These are phyloP conservation scores for Debaryomyces fabryi DNA, from an alignment of 1,139 yeast genomes.

Conservation along the genomic window DNA sequence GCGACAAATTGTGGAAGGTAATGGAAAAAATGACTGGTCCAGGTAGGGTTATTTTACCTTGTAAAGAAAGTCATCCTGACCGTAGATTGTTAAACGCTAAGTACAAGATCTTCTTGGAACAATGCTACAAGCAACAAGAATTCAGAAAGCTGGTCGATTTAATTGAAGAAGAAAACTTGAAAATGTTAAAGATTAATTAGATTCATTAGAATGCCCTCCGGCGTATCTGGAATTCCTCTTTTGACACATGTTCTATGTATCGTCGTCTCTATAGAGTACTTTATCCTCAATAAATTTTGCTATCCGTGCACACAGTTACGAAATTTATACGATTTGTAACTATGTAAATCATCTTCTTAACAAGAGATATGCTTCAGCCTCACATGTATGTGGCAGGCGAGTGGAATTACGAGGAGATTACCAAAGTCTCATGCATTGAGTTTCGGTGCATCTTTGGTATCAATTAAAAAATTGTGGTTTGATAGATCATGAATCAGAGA, in stretches of 20 bases:
- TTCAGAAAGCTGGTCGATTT: constrained; percentile 72
- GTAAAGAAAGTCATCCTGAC: constrained; percentile 59
- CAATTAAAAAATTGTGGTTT: not conserved
- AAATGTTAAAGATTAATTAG: constrained; percentile 14
- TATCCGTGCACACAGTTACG: not conserved
- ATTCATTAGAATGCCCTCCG: not conserved
- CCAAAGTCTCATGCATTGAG: no score
- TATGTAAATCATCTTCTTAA: not conserved
- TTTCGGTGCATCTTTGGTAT: no score
- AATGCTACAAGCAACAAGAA: constrained; percentile 75
- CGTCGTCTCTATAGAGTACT: not conserved
- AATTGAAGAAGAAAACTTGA: constrained; percentile 44
- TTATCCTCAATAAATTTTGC: not conserved
- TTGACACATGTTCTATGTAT: not conserved
- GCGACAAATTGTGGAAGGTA: constrained; percentile 75
- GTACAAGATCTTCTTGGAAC: constrained; percentile 83
- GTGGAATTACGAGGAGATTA: not conserved
- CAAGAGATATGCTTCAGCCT: not conserved
- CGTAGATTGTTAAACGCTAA: constrained; percentile 72
- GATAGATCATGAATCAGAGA: not conserved
- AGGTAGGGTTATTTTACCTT: constrained; percentile 77
- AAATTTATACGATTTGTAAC: not conserved
- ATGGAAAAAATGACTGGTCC: constrained; percentile 85
- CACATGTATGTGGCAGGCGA: not conserved
- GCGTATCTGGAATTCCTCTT: not conserved